Evolutionary conservation across 2,329 filamentous ascomycete genomes (phyloP), one percentile per base, ranked within the genome.

Genomic region (Seiridium cupressi): DNA sequence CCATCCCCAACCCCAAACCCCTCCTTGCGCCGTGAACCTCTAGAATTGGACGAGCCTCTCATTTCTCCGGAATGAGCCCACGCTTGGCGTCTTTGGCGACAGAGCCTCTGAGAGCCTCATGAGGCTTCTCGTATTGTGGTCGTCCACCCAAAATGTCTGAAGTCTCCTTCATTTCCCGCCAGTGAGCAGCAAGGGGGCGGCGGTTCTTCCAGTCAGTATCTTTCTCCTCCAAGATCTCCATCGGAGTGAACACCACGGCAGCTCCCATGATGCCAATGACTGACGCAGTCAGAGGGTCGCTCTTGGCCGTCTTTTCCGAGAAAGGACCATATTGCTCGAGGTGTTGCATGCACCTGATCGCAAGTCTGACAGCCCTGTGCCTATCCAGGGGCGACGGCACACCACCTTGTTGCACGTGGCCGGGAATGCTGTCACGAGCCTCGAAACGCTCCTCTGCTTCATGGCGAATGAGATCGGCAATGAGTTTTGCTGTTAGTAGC

Each of bases 381-480:
- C 95, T 90, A 77, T 99, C 95, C 93, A 99, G 98, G 5, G 95
- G 88, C 3, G 92, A 96, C 0, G 95, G 95, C 48, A 91, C 92
- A 60, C 92, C 93, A 67, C 93, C 93, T 78, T 97, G 94, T 76
- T 97, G 93, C 65, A 96, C 93, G 77, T 97, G 93, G 11, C 93
- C 93, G 0, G 93, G 93, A 55, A 96, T 94, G 66, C 92, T 93
- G 72, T 95, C 90, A 62, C 94, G 89, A 51, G 91, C 91, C 76
- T 99, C 95, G 72, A 99, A 99, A 13, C 93, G 88, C 65, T 93
- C 93, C 68, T 91, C 89, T 7, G 93, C 91, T 75, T 98, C 95
- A 67, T 96, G 93, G 61, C 91, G 91, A 77, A 99, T 97, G 77
- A 98, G 97, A 72, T 94, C 90, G 40, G 94, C 93, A 69, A 99